These are phyloP conservation scores for Colletotrichum phormii DNA, from an alignment of 2,329 filamentous ascomycete species.

Conservation along the genomic window DNA sequence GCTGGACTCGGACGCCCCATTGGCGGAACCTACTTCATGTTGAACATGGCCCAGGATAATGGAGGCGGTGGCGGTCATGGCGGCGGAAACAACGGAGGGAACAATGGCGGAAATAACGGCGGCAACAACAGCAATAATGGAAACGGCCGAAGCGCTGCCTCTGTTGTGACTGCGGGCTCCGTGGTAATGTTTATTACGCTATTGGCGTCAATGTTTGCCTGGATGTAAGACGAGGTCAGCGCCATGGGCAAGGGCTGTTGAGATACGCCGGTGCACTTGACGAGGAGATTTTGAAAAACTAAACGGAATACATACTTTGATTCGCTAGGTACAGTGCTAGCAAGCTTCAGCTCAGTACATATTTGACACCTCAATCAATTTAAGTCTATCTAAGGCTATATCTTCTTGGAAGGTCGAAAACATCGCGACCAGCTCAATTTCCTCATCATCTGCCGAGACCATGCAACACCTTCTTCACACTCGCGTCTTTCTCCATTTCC, in stretches of 20 bases:
- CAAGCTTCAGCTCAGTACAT: neutral
- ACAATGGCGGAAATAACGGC: slow-evolving; percentile 1
- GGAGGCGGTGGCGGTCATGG: neutral
- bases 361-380: neutral
- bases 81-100: neutral
- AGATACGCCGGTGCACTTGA: neutral
- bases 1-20: slow-evolving; percentile 42
- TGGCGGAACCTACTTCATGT: slow-evolving; percentile 43
- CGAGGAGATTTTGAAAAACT: neutral
- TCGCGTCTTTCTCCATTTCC: slow-evolving; percentile 64
- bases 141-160: slow-evolving; percentile 21
- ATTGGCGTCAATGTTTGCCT: slow-evolving; percentile 30
- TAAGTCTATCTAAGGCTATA: neutral
- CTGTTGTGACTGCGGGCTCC: slow-evolving; percentile 18
- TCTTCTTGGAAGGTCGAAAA: too few species aligned
- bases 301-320: neutral
- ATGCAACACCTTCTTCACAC: neutral
- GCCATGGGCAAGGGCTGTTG: neutral
- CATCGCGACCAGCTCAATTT: too few species aligned
- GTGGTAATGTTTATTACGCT: slow-evolving; percentile 26
- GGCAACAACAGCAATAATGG: slow-evolving; percentile 2
- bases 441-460: too few species aligned
- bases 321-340: neutral
- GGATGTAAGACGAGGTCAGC: slow-evolving; percentile 13
- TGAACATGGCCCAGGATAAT: slow-evolving; percentile 38